phyloP scores from a whole-genome alignment of 768 basidiomycete species.

The Suillus sp. region DNA sequence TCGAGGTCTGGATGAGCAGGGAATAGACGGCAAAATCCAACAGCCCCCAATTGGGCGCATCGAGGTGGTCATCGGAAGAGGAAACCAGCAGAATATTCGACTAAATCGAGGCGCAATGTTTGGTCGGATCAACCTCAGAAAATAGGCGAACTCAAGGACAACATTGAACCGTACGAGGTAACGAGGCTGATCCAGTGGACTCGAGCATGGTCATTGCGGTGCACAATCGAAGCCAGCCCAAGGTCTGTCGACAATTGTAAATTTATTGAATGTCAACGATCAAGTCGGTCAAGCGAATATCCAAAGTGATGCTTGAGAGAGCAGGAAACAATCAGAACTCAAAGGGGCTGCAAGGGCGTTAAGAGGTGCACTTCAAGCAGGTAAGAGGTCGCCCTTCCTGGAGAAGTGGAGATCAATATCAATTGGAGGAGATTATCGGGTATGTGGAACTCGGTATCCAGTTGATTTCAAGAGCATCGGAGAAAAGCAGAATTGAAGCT shows the following conservation, averaged over 20 bases:
- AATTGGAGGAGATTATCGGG: not conserved
- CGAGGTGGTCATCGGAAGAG: no score
- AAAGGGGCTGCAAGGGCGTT: not conserved
- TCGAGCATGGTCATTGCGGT: not conserved
- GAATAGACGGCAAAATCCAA: no score
- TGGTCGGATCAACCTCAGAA: no score
- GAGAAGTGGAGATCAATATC: not conserved
- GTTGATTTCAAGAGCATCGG: not conserved
- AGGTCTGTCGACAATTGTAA: not conserved
- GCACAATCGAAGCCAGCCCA: not conserved
- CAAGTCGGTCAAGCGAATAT: not conserved
- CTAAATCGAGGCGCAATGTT: no score
- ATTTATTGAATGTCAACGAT: not conserved
- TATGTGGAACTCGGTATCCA: not conserved
- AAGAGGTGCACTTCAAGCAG: not conserved
- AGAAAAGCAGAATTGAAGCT: not conserved
- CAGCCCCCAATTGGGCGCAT: no score
- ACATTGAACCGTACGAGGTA: no score
- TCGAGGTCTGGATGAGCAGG: not conserved
- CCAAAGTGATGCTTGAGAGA: no score
- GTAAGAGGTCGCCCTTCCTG: not conserved
- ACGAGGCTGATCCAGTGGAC: no score
- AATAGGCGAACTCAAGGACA: no score
- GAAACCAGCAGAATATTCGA: no score
- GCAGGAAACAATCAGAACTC: not conserved